phyloP scores from a whole-genome alignment of 495 filamentous ascomycete genomes.

The Tuber melanosporum region DNA sequence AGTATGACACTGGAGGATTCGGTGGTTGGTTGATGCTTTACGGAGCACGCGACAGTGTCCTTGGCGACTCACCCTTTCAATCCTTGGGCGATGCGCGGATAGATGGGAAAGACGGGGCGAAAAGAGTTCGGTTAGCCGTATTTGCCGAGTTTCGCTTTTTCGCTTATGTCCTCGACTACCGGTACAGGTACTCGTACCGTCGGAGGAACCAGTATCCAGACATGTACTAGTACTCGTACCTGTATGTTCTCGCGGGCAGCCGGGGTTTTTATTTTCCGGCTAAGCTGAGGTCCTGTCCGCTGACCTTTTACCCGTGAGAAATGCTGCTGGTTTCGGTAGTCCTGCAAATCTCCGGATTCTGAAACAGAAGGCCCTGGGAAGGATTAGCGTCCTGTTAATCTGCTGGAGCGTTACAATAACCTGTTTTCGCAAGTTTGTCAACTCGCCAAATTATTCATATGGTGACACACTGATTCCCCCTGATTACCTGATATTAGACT shows the following conservation, averaged over 20 bases:
- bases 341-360: neutral
- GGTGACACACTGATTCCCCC: neutral
- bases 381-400: neutral
- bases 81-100: neutral
- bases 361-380: neutral
- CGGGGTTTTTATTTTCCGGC: neutral
- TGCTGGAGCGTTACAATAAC: neutral
- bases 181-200: too few species aligned
- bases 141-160: too few species aligned
- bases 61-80: neutral
- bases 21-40: neutral
- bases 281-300: too few species aligned
- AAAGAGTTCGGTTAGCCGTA: too few species aligned
- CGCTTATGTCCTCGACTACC: neutral
- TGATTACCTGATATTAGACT: neutral
- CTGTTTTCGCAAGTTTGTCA: neutral
- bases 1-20: neutral
- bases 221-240: too few species aligned
- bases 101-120: neutral
- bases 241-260: too few species aligned
- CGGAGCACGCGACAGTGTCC: neutral
- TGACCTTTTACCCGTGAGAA: neutral
- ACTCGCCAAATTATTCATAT: neutral
- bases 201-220: too few species aligned
- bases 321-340: too few species aligned